These are phyloP conservation scores for Leishmania guyanensis DNA, from an alignment of 208 protist species.

Conservation along the genomic window DNA sequence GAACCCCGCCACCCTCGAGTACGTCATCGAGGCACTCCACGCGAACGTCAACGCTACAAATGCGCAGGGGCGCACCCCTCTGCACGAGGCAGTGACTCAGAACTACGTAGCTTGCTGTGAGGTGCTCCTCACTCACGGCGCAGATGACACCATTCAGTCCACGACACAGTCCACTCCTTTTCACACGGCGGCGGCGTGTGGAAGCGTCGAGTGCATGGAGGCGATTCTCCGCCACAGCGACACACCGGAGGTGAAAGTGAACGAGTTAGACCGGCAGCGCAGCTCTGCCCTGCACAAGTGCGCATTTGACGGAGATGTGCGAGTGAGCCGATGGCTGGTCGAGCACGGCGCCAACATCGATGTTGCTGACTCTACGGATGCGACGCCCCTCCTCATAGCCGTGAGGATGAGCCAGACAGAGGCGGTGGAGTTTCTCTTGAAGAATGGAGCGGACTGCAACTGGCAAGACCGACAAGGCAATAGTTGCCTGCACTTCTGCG, in stretches of 20 bases:
- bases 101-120: conserved; percentile 86
- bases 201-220: conserved; percentile 91
- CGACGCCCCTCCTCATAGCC: conserved; percentile 87
- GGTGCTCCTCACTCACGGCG: conserved; percentile 78
- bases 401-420: conserved; percentile 90
- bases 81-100: conserved; percentile 87
- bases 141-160: conserved; percentile 82
- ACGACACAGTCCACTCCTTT: conserved; percentile 89
- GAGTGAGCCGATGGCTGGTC: conserved; percentile 87
- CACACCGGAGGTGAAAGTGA: conserved; percentile 69
- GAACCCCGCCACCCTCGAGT: conserved; percentile 64
- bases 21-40: conserved; percentile 66
- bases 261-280: conserved; percentile 82
- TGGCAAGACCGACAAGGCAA: conserved; percentile 75
- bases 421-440: conserved; percentile 79
- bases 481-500: conserved; percentile 83
- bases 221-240: conserved; percentile 73
- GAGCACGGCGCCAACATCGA: conserved; percentile 88
- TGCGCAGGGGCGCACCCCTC: conserved; percentile 82
- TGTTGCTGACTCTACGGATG: conserved; percentile 60
- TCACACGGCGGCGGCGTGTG: conserved; percentile 88
- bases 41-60: conserved; percentile 80
- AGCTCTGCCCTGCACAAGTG: conserved; percentile 91
- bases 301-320: conserved; percentile 89
- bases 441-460: conserved; percentile 72